Evolutionary conservation across 2,329 filamentous ascomycete genomes (phyloP), one percentile per base, ranked within the genome.

Genomic region (Ophiognomonia clavigignenti-juglandacearum): DNA sequence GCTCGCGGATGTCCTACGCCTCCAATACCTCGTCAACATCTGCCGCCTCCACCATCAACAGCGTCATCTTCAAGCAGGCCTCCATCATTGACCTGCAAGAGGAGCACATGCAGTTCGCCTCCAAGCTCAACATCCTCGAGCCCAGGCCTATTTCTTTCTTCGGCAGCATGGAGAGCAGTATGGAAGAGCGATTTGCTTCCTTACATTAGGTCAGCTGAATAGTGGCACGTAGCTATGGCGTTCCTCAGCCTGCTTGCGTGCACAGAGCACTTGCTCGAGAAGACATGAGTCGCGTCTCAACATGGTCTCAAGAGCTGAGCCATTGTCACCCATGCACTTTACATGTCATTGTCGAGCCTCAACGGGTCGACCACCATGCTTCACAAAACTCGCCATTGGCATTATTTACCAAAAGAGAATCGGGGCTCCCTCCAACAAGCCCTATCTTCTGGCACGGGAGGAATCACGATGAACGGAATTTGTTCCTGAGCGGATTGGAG

Each of bases 81-180:
- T 79, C 75, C 16, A 72, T 80, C 53, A 59, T 75, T n/a, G 70
- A 75, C 56, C 64, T 80, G 51, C 76, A 82, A 56, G 77, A 78
- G 57, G 79, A 83, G 64, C 73, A 71, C 53, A 67, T 64, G 56
- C 70, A 64, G 55, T 80, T 78, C 45, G 69, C 70, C 9, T 67
- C 66, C 43, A 77, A 78, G 56, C 67, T 83, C 8, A 70, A 68
- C 55, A 67, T 84, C 16, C 70, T 84, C 22, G 80, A 84, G 63
- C 80, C 80, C 2, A 66, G 80, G 36, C 80, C 80, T 10, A 70
- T 82, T 29, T 77, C 82, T 44, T 82, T 81, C 64, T 83, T 79
- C 74, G 77, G 75, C 54, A 77, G 80, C 32, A 62, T 83, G 39
- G 80, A 83, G 63, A 77, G 75, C 54, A 77, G 80, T 32, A 62